Conservation (phyloP, 2,329 filamentous ascomycete species). For the Pseudocercospora fijiensis region DNA sequence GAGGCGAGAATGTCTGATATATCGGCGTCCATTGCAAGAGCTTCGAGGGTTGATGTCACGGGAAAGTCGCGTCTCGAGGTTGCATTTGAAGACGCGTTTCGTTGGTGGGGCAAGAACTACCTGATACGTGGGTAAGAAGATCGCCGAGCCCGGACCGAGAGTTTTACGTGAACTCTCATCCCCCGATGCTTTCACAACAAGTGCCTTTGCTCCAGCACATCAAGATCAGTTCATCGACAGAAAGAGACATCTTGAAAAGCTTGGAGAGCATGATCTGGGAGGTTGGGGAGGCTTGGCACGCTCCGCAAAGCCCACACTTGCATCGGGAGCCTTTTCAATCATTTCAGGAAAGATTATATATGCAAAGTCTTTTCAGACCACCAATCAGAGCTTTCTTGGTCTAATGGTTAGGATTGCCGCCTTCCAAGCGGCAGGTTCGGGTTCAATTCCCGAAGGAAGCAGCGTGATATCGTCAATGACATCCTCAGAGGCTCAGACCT, state of each 20-base stretch:
- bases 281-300: too few species aligned
- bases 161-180: not conserved
- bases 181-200: not conserved
- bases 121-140: not conserved
- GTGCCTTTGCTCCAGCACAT: not conserved
- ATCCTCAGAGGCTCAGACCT: not conserved
- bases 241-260: too few species aligned
- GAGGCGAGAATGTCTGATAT: constrained; percentile 56
- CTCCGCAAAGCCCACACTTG: too few species aligned
- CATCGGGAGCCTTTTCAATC: too few species aligned
- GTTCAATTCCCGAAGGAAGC: constrained; percentile 8
- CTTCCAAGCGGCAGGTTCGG: constrained; percentile 18
- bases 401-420: constrained; percentile 24
- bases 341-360: too few species aligned
- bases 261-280: too few species aligned
- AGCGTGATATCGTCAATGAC: not conserved
- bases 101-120: not conserved
- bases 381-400: constrained; percentile 17
- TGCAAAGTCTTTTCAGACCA: too few species aligned
- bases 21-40: constrained; percentile 37
- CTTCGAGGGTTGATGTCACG: not conserved
- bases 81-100: not conserved
- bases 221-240: too few species aligned
- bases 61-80: not conserved
- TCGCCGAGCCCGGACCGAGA: not conserved